Evolutionary conservation across 2,329 filamentous ascomycete genomes (phyloP).

Genomic region (Fusarium pseudocircinatum): DNA sequence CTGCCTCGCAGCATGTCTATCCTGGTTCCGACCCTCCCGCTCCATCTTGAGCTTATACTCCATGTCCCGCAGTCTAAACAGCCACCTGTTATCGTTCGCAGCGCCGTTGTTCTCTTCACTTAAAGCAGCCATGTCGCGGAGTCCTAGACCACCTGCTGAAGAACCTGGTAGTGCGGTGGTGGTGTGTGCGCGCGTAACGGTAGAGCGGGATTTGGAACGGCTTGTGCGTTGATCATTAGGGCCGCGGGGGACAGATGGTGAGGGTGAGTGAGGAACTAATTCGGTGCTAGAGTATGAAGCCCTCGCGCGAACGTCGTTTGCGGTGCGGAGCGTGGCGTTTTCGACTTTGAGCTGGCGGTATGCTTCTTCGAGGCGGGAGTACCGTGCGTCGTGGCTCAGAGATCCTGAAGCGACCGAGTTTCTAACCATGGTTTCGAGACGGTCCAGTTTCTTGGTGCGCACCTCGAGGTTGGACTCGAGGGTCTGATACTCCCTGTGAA

Average conservation of each 20-base stretch:
- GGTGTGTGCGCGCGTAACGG: conserved; percentile 46
- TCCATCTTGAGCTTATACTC: conserved; percentile 91
- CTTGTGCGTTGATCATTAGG: conserved; percentile 56
- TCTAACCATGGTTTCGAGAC: conserved; percentile 81
- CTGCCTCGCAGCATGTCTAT: conserved; percentile 84
- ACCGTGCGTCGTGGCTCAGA: conserved; percentile 55
- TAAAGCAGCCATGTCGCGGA: conserved; percentile 44
- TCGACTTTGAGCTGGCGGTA: conserved; percentile 72
- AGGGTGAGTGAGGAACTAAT: conserved; percentile 57
- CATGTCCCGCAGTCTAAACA: conserved; percentile 84
- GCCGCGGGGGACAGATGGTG: conserved; percentile 64
- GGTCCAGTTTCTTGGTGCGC: conserved; percentile 85
- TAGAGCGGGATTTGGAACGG: conserved; percentile 45
- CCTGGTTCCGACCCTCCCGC: conserved; percentile 83
- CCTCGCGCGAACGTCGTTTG: conserved; percentile 66
- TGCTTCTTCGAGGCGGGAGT: conserved; percentile 66
- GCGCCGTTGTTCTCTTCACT: conserved; percentile 34
- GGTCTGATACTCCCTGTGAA: conserved; percentile 90
- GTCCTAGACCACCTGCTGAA: conserved; percentile 36
- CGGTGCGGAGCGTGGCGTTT: conserved; percentile 73
- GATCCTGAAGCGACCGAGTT: conserved; percentile 66
- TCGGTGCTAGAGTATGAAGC: conserved; percentile 55
- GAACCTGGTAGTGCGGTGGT: conserved; percentile 42
- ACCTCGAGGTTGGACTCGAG: conserved; percentile 83
- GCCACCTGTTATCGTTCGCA: conserved; percentile 76